phyloP scores from a whole-genome alignment of 2,329 filamentous ascomycete genomes.

The Microcera coccophila region DNA sequence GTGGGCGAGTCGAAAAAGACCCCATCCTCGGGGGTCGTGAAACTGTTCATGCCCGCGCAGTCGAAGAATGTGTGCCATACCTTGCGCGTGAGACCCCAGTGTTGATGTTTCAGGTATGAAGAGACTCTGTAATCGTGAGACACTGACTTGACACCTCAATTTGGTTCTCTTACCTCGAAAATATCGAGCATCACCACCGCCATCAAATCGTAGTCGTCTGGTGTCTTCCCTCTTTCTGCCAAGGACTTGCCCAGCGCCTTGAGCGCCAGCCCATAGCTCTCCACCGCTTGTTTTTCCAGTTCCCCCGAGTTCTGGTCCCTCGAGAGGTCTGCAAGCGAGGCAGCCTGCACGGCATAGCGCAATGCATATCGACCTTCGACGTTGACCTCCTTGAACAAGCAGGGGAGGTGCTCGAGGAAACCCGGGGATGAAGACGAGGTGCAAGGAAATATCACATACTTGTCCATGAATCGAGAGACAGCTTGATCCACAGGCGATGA shows the following conservation, averaged over 20 bases:
- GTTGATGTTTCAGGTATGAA: constrained; percentile 26
- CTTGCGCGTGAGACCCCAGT: constrained; percentile 34
- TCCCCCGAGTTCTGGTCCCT: constrained; percentile 18
- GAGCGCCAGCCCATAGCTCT: constrained; percentile 35
- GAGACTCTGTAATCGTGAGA: constrained; percentile 26
- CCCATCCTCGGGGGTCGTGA: constrained; percentile 36
- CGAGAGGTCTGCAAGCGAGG: constrained; percentile 33
- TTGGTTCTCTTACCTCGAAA: constrained; percentile 38
- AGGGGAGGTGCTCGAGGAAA: constrained; percentile 38
- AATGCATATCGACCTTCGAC: constrained; percentile 34
- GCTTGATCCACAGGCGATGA: constrained; percentile 25
- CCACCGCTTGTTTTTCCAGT: constrained; percentile 26
- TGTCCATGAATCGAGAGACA: constrained; percentile 34
- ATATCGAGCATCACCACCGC: constrained; percentile 38
- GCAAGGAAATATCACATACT: constrained; percentile 37
- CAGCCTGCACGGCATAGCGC: constrained; percentile 37
- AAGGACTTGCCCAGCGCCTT: constrained; percentile 32
- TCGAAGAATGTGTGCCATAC: constrained; percentile 39
- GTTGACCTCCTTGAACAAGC: constrained; percentile 37
- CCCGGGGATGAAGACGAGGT: constrained; percentile 34
- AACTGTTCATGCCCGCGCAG: constrained; percentile 34
- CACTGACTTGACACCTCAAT: too few species aligned
- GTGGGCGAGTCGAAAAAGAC: constrained; percentile 38
- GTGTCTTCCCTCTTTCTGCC: constrained; percentile 27
- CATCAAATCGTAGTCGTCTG: constrained; percentile 40